Percentiles rank a stretch among this genome's conserved stretches.
Evolutionary conservation across 176 grass and related monocot species (phyloP).

Genomic region (Canna indica): DNA sequence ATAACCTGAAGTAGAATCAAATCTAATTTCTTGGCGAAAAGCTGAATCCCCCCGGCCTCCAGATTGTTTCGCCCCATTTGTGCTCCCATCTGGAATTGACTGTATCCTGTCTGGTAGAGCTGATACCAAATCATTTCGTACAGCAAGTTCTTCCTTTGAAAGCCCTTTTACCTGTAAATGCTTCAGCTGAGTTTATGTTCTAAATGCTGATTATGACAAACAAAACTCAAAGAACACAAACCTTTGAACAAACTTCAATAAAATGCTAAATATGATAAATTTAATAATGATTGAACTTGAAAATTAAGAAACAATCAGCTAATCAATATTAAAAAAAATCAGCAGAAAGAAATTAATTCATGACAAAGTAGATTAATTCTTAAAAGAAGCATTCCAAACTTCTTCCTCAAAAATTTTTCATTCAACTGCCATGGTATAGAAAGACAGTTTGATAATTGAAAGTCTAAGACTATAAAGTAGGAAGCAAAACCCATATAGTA

Average conservation of each 20-base stretch:
- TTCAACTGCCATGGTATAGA: not conserved
- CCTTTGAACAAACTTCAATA: not conserved
- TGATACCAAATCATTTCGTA: constrained; percentile 58
- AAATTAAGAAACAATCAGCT: not conserved
- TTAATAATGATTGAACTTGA: not conserved
- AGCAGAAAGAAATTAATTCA: not conserved
- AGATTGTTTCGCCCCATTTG: constrained; percentile 53
- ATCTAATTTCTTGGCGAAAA: constrained; percentile 57
- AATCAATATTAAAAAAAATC: not conserved
- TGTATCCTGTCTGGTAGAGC: constrained; percentile 87
- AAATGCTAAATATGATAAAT: not conserved
- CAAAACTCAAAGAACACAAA: not conserved
- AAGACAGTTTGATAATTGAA: not conserved
- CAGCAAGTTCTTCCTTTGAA: constrained; percentile 68
- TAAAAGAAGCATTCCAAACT: too few relatives aligned
- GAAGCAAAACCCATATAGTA: not conserved
- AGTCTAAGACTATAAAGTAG: not conserved
- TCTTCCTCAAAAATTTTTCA: too few relatives aligned
- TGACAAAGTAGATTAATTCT: too few relatives aligned
- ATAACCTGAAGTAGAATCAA: constrained; percentile 66
- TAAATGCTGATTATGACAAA: not conserved
- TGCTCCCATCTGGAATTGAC: constrained; percentile 81
- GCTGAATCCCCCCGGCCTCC: constrained; percentile 72
- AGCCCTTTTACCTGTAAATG: constrained; percentile 78
- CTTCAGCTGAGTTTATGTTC: not conserved